phyloP scores from a whole-genome alignment of 1,284 basidiomycete species.

The Trametes sp. region DNA sequence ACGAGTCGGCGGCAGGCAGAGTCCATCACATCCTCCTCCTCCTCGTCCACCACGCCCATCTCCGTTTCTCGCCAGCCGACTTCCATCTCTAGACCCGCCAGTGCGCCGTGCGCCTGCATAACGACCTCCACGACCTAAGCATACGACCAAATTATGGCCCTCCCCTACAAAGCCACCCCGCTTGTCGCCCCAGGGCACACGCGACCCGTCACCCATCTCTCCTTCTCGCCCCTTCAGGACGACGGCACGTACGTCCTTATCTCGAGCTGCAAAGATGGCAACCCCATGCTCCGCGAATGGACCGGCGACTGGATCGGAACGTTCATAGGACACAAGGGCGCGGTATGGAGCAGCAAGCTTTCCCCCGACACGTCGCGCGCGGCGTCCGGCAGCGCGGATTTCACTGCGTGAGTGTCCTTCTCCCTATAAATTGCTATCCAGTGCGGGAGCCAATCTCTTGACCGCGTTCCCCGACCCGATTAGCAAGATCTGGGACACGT shows the following conservation, averaged over 20 bases:
- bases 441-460: slow-evolving; percentile 16
- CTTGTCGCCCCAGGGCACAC: slow-evolving; percentile 85
- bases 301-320: slow-evolving; percentile 99
- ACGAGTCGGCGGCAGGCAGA: slow-evolving; percentile 4
- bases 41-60: slow-evolving; percentile 18
- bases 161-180: slow-evolving; percentile 66
- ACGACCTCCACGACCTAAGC: slow-evolving; percentile 40
- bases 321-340: slow-evolving; percentile 98
- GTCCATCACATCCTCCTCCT: slow-evolving; percentile 14
- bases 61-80: slow-evolving; percentile 28
- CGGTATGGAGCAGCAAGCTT: slow-evolving; percentile 97
- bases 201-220: slow-evolving; percentile 92
- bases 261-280: slow-evolving; percentile 96
- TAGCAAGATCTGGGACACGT: slow-evolving; percentile 99
- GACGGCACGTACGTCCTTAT: slow-evolving; percentile 89
- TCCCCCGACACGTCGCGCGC: slow-evolving; percentile 88
- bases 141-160: slow-evolving; percentile 40
- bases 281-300: slow-evolving; percentile 96
- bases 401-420: slow-evolving; percentile 82
- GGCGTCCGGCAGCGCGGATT: slow-evolving; percentile 95
- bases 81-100: slow-evolving; percentile 44
- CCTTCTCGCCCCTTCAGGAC: slow-evolving; percentile 86
- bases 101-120: slow-evolving; percentile 67
- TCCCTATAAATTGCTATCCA: not conserved
- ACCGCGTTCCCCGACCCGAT: slow-evolving; percentile 19